Conservation (phyloP, 2,329 filamentous ascomycete species). For the Alternaria conjuncta region DNA sequence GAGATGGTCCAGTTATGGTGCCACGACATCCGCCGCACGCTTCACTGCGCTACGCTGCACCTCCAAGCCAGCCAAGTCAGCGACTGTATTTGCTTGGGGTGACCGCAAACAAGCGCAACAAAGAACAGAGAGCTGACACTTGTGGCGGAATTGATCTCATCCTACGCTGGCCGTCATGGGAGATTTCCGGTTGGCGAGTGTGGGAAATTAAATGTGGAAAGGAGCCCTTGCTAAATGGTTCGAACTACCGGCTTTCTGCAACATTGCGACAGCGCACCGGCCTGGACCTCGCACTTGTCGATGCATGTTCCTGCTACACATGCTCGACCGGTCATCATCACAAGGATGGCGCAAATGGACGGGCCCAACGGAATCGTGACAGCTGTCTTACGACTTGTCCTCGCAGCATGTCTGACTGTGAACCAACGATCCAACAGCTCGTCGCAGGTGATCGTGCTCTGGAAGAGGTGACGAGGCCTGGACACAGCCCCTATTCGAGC, state of each 20-base stretch:
- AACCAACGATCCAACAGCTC: background rate
- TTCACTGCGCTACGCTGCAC: slow-evolving; percentile 16
- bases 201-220: slow-evolving; percentile 41
- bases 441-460: background rate
- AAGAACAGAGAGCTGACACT: slow-evolving; percentile 24
- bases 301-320: slow-evolving; percentile 22
- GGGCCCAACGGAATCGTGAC: background rate
- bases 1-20: slow-evolving; percentile 4
- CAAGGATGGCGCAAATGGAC: background rate
- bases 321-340: background rate
- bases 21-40: slow-evolving; percentile 15
- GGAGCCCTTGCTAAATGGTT: slow-evolving; percentile 23
- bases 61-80: slow-evolving; percentile 17
- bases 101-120: slow-evolving; percentile 1
- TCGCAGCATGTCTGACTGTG: slow-evolving; percentile 8
- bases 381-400: slow-evolving; percentile 4
- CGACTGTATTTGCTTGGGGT: slow-evolving; percentile 7
- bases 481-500: slow-evolving; percentile 35
- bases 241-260: slow-evolving; percentile 16
- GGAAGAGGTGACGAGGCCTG: slow-evolving; percentile 13
- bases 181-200: slow-evolving; percentile 27
- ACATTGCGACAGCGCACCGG: slow-evolving; percentile 22
- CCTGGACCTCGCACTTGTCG: slow-evolving; percentile 21
- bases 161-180: slow-evolving; percentile 19
- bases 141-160: slow-evolving; percentile 34